These are phyloP conservation scores for Populus nigra DNA, from an alignment of 345 rosid species.

Conservation along the genomic window DNA sequence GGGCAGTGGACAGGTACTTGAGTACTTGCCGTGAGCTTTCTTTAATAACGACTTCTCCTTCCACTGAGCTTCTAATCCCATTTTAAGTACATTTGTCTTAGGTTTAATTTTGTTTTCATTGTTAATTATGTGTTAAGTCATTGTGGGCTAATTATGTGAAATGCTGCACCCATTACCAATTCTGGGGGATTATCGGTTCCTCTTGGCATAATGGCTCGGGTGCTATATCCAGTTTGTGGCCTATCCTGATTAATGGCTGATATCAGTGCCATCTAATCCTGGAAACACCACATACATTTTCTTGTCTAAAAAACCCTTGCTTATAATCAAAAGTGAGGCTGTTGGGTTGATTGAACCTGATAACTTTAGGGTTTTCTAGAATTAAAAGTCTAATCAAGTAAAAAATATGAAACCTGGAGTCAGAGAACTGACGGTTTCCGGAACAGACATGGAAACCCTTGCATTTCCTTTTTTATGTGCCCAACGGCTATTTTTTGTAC, in stretches of 20 bases:
- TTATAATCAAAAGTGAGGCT: neutral
- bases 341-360: neutral
- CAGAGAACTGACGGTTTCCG: no score
- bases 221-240: constrained; percentile 61
- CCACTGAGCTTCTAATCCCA: constrained; percentile 68
- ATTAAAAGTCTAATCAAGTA: neutral
- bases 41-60: constrained; percentile 88
- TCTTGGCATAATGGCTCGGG: constrained; percentile 89
- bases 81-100: neutral
- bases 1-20: constrained; percentile 69
- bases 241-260: constrained; percentile 63
- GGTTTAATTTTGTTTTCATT: neutral
- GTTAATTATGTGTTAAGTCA: neutral
- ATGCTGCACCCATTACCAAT: constrained; percentile 87
- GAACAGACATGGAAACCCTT: no score
- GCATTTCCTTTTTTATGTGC: no score
- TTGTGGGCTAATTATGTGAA: neutral
- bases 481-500: no score
- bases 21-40: constrained; percentile 77
- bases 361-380: neutral
- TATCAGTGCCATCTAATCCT: constrained; percentile 51
- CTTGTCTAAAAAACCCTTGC: neutral
- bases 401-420: no score
- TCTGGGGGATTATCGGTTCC: constrained; percentile 68
- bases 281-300: constrained; percentile 72